Evolutionary conservation across 2,329 filamentous ascomycete species (phyloP).

Genomic region (Arthrobotrys musiformis): DNA sequence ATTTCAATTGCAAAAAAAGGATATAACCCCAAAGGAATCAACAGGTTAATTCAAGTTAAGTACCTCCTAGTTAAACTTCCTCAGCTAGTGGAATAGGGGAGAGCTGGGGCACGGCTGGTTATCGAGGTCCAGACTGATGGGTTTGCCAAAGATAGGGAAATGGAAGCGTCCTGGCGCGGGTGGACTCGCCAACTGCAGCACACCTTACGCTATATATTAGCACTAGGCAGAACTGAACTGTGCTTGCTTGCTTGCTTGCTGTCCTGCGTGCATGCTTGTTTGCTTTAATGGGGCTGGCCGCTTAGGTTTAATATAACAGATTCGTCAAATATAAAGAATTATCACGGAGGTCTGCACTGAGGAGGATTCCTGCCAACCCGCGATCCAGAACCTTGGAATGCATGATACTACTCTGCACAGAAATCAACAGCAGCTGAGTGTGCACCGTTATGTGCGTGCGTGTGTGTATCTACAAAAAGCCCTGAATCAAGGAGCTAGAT

Average conservation of each 20-base stretch:
- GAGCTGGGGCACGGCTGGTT: constrained; percentile 34
- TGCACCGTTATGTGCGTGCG: not conserved
- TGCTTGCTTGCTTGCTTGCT: not conserved
- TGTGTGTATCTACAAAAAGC: not conserved
- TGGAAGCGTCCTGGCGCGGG: constrained; percentile 54
- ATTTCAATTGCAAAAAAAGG: not conserved
- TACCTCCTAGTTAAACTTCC: not conserved
- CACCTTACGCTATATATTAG: constrained; percentile 2
- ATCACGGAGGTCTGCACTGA: constrained; percentile 10
- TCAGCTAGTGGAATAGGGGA: constrained; percentile 1
- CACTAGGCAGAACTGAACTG: constrained; percentile 10
- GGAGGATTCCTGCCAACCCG: constrained; percentile 19
- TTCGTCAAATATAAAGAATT: constrained; percentile 8
- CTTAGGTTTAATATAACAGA: not conserved
- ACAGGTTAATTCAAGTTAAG: not conserved
- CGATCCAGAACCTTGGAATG: constrained; percentile 2
- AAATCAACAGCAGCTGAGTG: not conserved
- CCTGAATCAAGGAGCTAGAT: not conserved
- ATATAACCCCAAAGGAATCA: not conserved
- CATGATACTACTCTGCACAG: not conserved
- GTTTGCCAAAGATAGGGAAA: constrained; percentile 48
- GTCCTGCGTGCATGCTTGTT: not conserved
- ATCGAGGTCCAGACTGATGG: constrained; percentile 38
- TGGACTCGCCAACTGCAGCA: constrained; percentile 55
- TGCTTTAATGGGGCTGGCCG: not conserved